Evolutionary conservation across 306 rosid species (phyloP).

Genomic region (Malus sylvestris): DNA sequence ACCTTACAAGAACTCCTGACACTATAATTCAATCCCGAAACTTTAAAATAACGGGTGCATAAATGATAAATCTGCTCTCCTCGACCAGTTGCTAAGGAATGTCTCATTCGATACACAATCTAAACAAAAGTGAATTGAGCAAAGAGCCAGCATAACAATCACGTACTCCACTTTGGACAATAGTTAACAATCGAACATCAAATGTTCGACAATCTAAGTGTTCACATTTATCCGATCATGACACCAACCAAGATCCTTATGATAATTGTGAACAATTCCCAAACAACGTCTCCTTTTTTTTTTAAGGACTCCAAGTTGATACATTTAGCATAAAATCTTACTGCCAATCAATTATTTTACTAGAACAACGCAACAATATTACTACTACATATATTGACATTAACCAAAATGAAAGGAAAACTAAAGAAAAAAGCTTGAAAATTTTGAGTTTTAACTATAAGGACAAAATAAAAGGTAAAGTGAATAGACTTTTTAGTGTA

Average conservation of each 20-base stretch:
- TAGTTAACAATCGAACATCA: neutral
- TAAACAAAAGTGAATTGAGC: neutral
- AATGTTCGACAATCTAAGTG: neutral
- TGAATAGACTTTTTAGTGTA: no score
- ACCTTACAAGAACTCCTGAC: neutral
- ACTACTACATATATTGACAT: neutral
- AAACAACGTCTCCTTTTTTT: neutral
- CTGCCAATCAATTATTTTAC: neutral
- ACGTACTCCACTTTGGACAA: neutral
- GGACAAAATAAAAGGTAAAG: no score
- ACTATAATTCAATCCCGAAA: neutral
- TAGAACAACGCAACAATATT: no score
- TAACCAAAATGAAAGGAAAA: neutral
- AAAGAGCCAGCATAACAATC: neutral
- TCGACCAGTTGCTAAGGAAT: neutral
- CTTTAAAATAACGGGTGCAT: neutral
- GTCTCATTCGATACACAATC: neutral
- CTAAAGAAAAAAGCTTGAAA: no score
- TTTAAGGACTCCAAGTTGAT: neutral
- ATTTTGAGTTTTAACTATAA: no score
- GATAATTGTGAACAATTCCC: neutral
- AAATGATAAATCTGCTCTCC: neutral
- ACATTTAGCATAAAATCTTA: neutral
- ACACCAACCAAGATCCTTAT: neutral
- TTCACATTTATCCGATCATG: neutral